Percentiles rank a stretch among this genome's conserved stretches.
Conservation (phyloP, 495 filamentous ascomycete species). For the Aspergillus conjunctus region DNA sequence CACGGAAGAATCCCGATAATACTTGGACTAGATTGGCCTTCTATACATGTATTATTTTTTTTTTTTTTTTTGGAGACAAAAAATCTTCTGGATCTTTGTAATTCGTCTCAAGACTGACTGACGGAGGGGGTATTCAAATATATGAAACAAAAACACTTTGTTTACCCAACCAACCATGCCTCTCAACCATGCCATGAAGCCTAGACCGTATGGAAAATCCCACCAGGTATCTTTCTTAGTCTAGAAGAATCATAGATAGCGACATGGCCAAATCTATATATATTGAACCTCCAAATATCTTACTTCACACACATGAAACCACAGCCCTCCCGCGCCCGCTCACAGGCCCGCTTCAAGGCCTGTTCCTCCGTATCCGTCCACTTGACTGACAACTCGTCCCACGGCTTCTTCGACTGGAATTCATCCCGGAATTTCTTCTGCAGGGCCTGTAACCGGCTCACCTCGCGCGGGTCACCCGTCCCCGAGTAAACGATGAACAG, state of each 20-base stretch:
- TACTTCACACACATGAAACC: slow-evolving; percentile 82
- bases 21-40: slow-evolving; percentile 5
- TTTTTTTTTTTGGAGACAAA: slow-evolving; percentile 1
- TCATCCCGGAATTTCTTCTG: slow-evolving; percentile 75
- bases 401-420: slow-evolving; percentile 71
- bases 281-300: not conserved
- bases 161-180: not conserved
- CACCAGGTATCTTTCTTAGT: not conserved
- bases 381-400: slow-evolving; percentile 83
- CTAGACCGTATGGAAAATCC: too few species aligned
- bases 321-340: slow-evolving; percentile 71
- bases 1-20: slow-evolving; percentile 31
- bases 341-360: slow-evolving; percentile 68
- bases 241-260: not conserved
- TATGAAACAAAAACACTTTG: not conserved
- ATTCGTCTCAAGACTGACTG: not conserved
- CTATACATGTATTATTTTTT: slow-evolving; percentile 22
- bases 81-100: slow-evolving; percentile 4
- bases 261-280: not conserved
- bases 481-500: slow-evolving; percentile 87
- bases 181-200: too few species aligned
- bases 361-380: slow-evolving; percentile 92
- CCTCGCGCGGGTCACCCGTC: slow-evolving; percentile 81
- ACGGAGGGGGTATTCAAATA: not conserved
- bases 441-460: slow-evolving; percentile 71